A percentile compares a stretch with the other conserved stretches of the same genome.
These are phyloP conservation scores for Taphrina betulina DNA, from an alignment of 1,139 yeast genomes.

Conservation along the genomic window DNA sequence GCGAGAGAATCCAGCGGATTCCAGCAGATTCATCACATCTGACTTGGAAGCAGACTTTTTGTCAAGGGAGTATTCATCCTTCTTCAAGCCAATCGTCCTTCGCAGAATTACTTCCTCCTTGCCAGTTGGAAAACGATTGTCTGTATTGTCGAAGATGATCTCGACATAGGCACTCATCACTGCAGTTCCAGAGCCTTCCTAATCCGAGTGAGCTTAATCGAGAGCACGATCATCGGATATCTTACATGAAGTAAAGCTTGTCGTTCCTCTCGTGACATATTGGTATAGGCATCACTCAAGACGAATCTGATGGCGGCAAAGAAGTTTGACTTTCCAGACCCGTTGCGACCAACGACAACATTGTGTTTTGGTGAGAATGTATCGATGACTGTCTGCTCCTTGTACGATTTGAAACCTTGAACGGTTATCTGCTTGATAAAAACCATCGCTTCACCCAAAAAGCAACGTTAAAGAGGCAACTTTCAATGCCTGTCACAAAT, in stretches of 20 bases:
- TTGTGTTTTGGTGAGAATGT: constrained; percentile 77
- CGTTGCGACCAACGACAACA: constrained; percentile 90
- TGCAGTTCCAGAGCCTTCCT: constrained; percentile 68
- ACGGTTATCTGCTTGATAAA: constrained; percentile 54
- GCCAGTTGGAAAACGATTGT: constrained; percentile 65
- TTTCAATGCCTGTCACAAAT: too few relatives aligned
- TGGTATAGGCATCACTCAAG: constrained; percentile 82
- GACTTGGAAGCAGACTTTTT: constrained; percentile 59
- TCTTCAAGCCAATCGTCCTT: constrained; percentile 87
- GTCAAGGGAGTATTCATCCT: constrained; percentile 79
- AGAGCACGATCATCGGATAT: neutral
- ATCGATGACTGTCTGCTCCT: constrained; percentile 76
- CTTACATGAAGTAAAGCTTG: constrained; percentile 78
- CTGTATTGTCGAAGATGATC: constrained; percentile 77
- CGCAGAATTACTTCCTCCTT: constrained; percentile 69
- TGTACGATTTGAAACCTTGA: constrained; percentile 93
- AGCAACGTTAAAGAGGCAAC: neutral
- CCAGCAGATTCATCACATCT: constrained; percentile 79
- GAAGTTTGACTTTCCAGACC: constrained; percentile 94
- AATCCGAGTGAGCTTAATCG: constrained; percentile 1
- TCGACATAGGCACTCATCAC: constrained; percentile 94
- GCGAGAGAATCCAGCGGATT: constrained; percentile 88
- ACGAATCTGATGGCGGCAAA: constrained; percentile 95
- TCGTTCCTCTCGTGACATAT: constrained; percentile 84
- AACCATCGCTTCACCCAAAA: constrained; percentile 4